Base-by-base conservation (phyloP, 2,329 filamentous ascomycete species). In the Basipetospora chlamydospora region DNA sequence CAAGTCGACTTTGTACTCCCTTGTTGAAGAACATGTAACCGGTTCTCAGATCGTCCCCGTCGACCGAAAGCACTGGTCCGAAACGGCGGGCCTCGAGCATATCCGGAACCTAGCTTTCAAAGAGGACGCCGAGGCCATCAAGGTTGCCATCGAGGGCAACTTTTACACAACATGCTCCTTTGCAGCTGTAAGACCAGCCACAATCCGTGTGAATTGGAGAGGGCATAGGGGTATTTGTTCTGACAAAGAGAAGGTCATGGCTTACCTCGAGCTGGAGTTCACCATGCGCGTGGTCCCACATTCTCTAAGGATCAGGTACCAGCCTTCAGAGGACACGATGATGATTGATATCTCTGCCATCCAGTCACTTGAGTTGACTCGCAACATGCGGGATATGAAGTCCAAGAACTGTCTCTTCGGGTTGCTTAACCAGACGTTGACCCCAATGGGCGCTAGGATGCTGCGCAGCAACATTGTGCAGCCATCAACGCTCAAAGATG, bases 261-360 rank as follows among this genome's bases (percentile, higher is more conserved):
- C 83, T 48, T 93, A 83, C 52, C 70, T 92, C 32, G 81, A 93
- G 39, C 56, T 79, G 1, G 72, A 75, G 6, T 66, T 85, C 42
- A 66, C 66, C 4, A 66, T 79, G 41, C 73, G 67, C 1, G 90
- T 94, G 50, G 67, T 75, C 3, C 64, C 69, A n/a, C 79, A 90
- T 51, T 87, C 87, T 15, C 68, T 96, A 22, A 75, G 85, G 3
- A 80, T 96, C 49, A 79, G 76, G 43, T 95, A 93, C 46, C 79
- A 88, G 48, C 80, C 86, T 1, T 86, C 85, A 0, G 83, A 93
- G 50, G 82, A 88, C 17, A 83, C 85, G 1, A 94, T 96, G 87
- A 84, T 93, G 72, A 92, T 96, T 46, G 88, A 95, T 48, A 67
- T 90, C 3, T 80, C 84, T 1, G 93, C 87, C 0, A 84, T 95